Conservation (phyloP, 2,329 filamentous ascomycete genomes). For the Hymenoscyphus linearis region DNA sequence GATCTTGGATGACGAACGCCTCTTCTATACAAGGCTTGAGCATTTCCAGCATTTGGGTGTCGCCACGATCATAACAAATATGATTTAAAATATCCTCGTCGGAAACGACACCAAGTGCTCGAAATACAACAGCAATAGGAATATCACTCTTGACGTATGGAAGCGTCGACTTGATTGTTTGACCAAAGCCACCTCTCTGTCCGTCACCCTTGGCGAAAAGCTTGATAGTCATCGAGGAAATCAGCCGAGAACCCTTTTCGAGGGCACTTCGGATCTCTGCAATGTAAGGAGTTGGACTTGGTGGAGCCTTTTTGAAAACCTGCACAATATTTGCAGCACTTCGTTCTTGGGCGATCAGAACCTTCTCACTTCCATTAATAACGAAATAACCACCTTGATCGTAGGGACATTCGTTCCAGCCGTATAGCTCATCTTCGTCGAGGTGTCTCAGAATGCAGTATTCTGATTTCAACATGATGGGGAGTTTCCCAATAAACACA, state of each 20-base stretch:
- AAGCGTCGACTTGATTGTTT: constrained; percentile 83
- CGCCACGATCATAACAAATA: constrained; percentile 92
- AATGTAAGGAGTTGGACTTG: constrained; percentile 87
- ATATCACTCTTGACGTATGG: constrained; percentile 94
- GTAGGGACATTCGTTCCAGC: constrained; percentile 94
- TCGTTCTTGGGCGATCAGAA: constrained; percentile 93
- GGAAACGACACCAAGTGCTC: constrained; percentile 90
- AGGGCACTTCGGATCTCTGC: constrained; percentile 95
- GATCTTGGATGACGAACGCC: constrained; percentile 91
- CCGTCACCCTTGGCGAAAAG: constrained; percentile 79
- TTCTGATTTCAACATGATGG: constrained; percentile 96
- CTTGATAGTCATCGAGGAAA: constrained; percentile 89
- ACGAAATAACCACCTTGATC: constrained; percentile 98
- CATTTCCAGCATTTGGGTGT: constrained; percentile 97
- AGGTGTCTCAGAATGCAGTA: constrained; percentile 86
- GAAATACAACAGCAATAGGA: constrained; percentile 91
- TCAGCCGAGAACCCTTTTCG: constrained; percentile 90
- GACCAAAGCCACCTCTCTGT: constrained; percentile 73
- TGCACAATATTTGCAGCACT: constrained; percentile 98
- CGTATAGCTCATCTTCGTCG: constrained; percentile 79
- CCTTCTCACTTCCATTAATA: constrained; percentile 98
- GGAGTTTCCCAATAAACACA: constrained; percentile 92
- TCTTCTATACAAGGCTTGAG: constrained; percentile 96
- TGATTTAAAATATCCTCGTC: constrained; percentile 98
- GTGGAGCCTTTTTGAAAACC: constrained; percentile 94